phyloP scores from a whole-genome alignment of 495 filamentous ascomycete species.

The Hypoxylon trugodes region DNA sequence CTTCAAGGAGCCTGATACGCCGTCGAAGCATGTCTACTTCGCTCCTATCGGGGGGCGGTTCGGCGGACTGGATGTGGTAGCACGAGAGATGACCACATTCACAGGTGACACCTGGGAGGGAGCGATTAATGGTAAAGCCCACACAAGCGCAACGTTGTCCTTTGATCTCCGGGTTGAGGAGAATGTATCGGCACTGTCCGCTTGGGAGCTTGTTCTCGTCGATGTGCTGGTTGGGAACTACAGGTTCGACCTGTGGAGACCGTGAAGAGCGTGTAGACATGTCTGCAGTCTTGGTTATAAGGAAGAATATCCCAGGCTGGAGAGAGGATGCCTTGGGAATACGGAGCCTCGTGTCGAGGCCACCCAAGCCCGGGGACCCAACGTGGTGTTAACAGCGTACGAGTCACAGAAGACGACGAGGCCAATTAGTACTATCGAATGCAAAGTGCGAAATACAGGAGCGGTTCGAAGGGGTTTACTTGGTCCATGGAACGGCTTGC shows the following conservation, averaged over 20 bases:
- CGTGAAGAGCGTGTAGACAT: constrained; percentile 40
- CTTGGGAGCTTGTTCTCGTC: constrained; percentile 58
- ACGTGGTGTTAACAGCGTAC: constrained; percentile 17
- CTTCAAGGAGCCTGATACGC: constrained; percentile 57
- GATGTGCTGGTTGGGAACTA: constrained; percentile 16
- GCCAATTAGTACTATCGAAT: constrained; percentile 41
- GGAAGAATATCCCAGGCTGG: constrained; percentile 43
- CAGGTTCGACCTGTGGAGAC: constrained; percentile 35
- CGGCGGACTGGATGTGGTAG: constrained; percentile 58
- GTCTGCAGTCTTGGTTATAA: constrained; percentile 9
- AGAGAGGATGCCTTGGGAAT: constrained; percentile 11
- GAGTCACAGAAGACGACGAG: constrained; percentile 20
- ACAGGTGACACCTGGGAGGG: constrained; percentile 59
- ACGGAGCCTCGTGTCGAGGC: constrained; percentile 24
- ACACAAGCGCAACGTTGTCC: constrained; percentile 64
- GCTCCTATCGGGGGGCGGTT: constrained; percentile 47
- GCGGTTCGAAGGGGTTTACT: constrained; percentile 35
- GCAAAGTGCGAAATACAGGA: constrained; percentile 36
- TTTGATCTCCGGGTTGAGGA: constrained; percentile 61
- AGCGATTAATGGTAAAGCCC: constrained; percentile 60
- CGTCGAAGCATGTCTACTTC: constrained; percentile 59
- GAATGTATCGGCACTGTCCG: constrained; percentile 64
- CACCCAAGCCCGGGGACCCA: constrained; percentile 14
- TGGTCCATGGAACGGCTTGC: constrained; percentile 43
- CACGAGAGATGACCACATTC: constrained; percentile 65